Conservation (phyloP, 2,329 filamentous ascomycete species). For the Ascosphaera apis region DNA sequence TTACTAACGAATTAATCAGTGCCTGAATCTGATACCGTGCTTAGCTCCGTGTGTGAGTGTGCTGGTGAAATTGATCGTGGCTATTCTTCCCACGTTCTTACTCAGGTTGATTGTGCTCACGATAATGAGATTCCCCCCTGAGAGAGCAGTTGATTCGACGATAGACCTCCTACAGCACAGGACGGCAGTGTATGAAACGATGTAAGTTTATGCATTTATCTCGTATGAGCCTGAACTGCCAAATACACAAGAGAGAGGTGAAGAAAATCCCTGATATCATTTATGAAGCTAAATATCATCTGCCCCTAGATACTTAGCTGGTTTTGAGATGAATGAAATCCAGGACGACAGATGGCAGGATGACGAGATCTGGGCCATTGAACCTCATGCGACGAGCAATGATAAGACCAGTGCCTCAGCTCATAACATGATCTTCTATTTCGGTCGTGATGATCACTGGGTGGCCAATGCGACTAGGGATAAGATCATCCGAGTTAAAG, state of each 20-base stretch:
- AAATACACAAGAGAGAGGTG: not conserved
- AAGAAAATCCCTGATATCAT: not conserved
- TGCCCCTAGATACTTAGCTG: constrained; percentile 26
- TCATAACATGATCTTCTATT: constrained; percentile 31
- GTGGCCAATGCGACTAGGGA: constrained; percentile 34
- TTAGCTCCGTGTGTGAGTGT: constrained; percentile 16
- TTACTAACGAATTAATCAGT: too few species aligned
- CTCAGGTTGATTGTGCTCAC: constrained; percentile 20
- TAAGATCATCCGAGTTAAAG: constrained; percentile 23
- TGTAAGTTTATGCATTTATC: constrained; percentile 14
- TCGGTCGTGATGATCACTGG: constrained; percentile 37
- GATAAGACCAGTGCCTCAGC: too few species aligned
- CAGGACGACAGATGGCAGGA: constrained; percentile 30
- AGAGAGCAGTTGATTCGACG: constrained; percentile 24
- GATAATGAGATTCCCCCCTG: constrained; percentile 18
- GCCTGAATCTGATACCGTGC: constrained; percentile 10
- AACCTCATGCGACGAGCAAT: constrained; percentile 3
- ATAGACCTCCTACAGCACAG: constrained; percentile 26
- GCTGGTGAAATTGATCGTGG: constrained; percentile 21
- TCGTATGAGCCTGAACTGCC: not conserved
- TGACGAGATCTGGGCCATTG: constrained; percentile 34
- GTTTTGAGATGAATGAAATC: constrained; percentile 34
- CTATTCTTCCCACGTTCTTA: constrained; percentile 17
- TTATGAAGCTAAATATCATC: not conserved
- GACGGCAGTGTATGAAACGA: constrained; percentile 29